A percentile compares a stretch with the other conserved stretches of the same genome.
These are phyloP conservation scores for Allomyces javanicus DNA, from an alignment of 192 early-diverging fungal species.

Conservation along the genomic window DNA sequence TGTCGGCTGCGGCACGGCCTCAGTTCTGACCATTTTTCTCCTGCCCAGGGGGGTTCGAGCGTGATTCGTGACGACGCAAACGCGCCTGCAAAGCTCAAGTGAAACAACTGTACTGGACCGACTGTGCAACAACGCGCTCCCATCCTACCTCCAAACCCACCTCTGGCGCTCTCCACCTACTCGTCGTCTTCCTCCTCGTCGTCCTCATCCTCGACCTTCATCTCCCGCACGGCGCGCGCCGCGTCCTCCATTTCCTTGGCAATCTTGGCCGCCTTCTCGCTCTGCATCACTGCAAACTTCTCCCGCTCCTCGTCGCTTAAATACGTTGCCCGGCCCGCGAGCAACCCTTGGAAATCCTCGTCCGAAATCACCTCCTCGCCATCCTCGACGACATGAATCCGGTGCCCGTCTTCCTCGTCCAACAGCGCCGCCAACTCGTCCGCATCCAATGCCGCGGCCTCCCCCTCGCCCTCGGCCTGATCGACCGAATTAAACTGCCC, in stretches of 20 bases:
- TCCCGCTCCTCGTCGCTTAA: background rate
- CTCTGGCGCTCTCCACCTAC: no score
- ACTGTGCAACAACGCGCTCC: no score
- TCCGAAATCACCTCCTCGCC: background rate
- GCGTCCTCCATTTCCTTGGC: background rate
- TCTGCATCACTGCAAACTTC: background rate
- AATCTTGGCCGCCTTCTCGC: background rate
- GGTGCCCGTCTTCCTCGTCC: background rate
- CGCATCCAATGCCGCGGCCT: background rate
- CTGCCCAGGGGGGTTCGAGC: no score
- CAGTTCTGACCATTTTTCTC: no score
- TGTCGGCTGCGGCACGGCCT: no score
- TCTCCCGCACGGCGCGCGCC: background rate
- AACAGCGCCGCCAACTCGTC: background rate
- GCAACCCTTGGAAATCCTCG: background rate
- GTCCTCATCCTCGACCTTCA: no score
- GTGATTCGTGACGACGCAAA: no score
- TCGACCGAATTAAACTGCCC: slow-evolving; percentile 2
- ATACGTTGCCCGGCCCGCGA: background rate
- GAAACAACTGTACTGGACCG: no score
- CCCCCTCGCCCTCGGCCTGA: background rate
- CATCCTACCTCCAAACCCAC: no score
- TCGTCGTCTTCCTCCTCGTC: no score
- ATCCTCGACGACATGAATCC: background rate
- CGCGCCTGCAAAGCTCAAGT: no score